Conservation (phyloP, 495 filamentous ascomycete genomes). For the Aspergillus asperescens region DNA sequence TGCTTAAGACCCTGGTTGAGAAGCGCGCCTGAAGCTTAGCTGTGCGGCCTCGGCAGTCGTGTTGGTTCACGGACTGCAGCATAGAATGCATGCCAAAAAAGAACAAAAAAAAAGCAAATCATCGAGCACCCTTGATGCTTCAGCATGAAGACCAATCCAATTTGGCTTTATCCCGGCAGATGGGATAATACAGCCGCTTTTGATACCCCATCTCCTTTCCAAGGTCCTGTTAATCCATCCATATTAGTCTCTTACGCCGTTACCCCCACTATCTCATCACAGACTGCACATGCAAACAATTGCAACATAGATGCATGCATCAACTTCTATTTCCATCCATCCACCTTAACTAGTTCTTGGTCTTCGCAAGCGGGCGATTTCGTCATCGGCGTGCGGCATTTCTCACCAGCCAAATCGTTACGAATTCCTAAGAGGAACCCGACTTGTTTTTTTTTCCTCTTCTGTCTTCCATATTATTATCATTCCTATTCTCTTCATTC, state of each 20-base stretch:
- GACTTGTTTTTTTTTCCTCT: not conserved
- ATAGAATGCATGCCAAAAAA: not conserved
- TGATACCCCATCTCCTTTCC: conserved; percentile 34
- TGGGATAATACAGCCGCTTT: conserved; percentile 29
- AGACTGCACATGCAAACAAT: not conserved
- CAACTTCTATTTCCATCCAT: too few species aligned
- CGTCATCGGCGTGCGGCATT: too few species aligned
- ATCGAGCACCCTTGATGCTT: conserved; percentile 7
- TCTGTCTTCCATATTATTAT: not conserved
- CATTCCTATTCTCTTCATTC: not conserved
- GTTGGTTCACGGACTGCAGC: not conserved
- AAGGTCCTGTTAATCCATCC: conserved; percentile 4
- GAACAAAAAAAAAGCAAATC: too few species aligned
- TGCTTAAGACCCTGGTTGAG: conserved; percentile 49
- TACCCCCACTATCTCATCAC: not conserved
- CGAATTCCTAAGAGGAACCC: not conserved
- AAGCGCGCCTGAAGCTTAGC: conserved; percentile 6
- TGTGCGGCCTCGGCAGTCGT: not conserved
- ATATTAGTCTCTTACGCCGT: not conserved
- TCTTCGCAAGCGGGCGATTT: not conserved
- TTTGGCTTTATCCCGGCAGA: conserved; percentile 16
- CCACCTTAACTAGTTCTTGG: too few species aligned
- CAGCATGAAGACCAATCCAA: conserved; percentile 26
- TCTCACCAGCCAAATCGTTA: too few species aligned
- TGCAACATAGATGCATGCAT: not conserved